Evolutionary conservation across 345 rosid species (phyloP).

Genomic region (Gossypium sturtianum): DNA sequence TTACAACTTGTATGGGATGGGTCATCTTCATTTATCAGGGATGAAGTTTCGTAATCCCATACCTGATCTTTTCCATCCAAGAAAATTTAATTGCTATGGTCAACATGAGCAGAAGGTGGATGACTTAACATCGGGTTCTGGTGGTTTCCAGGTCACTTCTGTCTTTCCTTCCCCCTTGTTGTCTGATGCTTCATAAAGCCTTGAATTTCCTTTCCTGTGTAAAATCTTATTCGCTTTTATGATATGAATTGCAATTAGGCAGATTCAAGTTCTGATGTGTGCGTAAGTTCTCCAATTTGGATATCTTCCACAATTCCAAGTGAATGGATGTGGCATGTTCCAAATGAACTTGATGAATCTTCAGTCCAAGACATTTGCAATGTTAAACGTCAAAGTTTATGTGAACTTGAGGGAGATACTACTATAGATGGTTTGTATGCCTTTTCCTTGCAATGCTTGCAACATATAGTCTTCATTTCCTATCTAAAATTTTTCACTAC

Average conservation of each 20-base stretch:
- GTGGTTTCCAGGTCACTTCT: constrained; percentile 42
- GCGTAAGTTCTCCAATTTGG: constrained; percentile 53
- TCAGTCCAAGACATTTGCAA: constrained; percentile 32
- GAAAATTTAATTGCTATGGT: constrained; percentile 27
- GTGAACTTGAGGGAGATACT: constrained; percentile 96
- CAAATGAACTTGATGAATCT: constrained; percentile 35
- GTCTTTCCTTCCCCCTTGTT: background rate
- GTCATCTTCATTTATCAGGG: constrained; percentile 71
- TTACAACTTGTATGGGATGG: constrained; percentile 93
- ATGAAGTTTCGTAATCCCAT: constrained; percentile 82
- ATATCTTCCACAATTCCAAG: constrained; percentile 61
- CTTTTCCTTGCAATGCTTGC: background rate
- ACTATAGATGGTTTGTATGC: constrained; percentile 53
- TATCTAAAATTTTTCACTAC: constrained; percentile 9
- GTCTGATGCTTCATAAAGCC: background rate
- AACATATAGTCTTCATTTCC: constrained; percentile 5
- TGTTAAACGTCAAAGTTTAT: constrained; percentile 62
- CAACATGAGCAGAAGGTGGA: constrained; percentile 28
- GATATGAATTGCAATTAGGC: constrained; percentile 42
- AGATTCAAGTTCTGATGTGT: constrained; percentile 43
- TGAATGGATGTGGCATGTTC: constrained; percentile 69
- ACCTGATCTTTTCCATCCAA: constrained; percentile 43
- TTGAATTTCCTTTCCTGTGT: background rate
- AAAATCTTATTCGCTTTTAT: constrained; percentile 9
- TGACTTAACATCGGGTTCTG: constrained; percentile 22